Conservation (phyloP, 148 eudicot species). For the Fagopyrum homotropicum region DNA sequence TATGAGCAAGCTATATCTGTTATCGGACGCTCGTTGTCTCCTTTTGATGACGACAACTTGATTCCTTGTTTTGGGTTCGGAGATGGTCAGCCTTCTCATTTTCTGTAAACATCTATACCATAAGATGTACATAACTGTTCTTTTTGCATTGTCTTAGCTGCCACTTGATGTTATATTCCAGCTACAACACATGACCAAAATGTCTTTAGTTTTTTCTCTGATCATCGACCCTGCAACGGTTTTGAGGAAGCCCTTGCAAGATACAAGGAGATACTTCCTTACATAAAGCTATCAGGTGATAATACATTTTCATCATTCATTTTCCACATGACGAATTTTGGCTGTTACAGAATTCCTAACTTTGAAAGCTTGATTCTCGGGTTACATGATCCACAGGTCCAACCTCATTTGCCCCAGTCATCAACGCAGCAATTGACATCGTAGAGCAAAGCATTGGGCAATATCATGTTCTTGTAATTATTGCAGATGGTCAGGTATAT, state of each 20-base stretch:
- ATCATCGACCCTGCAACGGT: conserved; percentile 59
- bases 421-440: conserved; percentile 67
- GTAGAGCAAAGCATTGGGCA: conserved; percentile 58
- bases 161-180: conserved; percentile 1
- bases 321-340: neutral
- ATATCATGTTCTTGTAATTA: conserved; percentile 74
- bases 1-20: conserved; percentile 84
- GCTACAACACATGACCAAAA: conserved; percentile 58
- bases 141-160: neutral
- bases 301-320: too few relatives aligned
- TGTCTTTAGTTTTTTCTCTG: conserved; percentile 71
- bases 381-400: conserved; percentile 42
- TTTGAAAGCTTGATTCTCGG: neutral
- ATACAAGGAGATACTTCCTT: conserved; percentile 57
- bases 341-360: neutral
- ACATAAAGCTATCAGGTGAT: conserved; percentile 54
- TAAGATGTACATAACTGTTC: neutral
- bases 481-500: conserved; percentile 78
- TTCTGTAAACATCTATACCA: neutral
- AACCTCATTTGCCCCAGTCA: conserved; percentile 69
- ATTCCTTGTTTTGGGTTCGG: conserved; percentile 90
- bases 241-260: conserved; percentile 80
- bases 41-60: conserved; percentile 78
- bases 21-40: conserved; percentile 68
- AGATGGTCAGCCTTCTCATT: conserved; percentile 50